Evolutionary conservation across 2,329 filamentous ascomycete species (phyloP), one percentile per base, ranked within the genome.

Genomic region (Penicillium sp.): DNA sequence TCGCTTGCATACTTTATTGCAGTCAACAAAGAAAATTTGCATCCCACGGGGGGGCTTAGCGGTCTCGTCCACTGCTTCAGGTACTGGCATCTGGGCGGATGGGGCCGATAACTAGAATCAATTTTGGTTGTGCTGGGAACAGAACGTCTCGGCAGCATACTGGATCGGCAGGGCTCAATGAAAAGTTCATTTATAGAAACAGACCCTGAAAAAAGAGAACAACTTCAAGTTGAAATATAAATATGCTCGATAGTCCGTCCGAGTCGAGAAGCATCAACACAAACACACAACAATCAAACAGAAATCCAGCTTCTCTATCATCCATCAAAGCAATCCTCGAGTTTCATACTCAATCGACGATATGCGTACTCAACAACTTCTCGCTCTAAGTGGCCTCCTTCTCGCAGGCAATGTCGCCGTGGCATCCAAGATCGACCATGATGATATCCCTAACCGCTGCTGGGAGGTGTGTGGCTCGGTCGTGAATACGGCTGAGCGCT

Each of bases 361-460:
- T 26, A 69, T 69, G 66, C 65, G 43, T 42, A 19, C 56, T 37
- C 54, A 60, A 21, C 61, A 64, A 36, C 21, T 68, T 9, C 54
- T 69, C 40, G 50, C 63, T 45, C 47, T 71, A 26, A 52, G 55
- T 26, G 59, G 64, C 45, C 60, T 70, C 45, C 39, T 70, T 46
- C 61, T 69, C 37, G 54, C 58, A 16, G 46, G 63, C 23, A 62
- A 61, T 47, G 31, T 65, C 14, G 56, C 58, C 18, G 48, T 65
- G 9, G 66, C 61, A 29, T 61, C 62, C 9, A 65, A 67, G 33
- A 45, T 71, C n/a, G 66, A 70, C 24, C 53, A 51, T 7, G 63
- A 68, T 36, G 66, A 71, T 40, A 60, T 71, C 36, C 68, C 68
- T 19, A 61, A 52, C 45, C 57, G 54, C 26, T 71, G 68, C 60